Conservation (phyloP, 192 early-diverging fungal genomes). For the Anaeromyces robustus region DNA sequence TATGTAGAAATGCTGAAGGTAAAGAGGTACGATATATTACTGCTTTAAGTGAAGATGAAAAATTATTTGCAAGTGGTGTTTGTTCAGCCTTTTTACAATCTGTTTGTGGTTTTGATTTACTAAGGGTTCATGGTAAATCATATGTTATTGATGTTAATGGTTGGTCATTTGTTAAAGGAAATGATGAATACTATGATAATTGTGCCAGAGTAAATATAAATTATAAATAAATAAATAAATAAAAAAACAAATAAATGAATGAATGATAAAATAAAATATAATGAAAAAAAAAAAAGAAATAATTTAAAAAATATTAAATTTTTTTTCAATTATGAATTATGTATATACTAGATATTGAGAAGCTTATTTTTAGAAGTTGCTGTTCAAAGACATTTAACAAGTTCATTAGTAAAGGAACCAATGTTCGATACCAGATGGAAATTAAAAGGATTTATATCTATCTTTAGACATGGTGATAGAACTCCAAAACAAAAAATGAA, state of each 20-base stretch:
- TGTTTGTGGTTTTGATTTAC: conserved; percentile 87
- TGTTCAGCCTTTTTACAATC: conserved; percentile 76
- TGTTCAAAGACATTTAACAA: background rate
- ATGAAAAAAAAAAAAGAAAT: too few relatives aligned
- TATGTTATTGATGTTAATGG: conserved; percentile 98
- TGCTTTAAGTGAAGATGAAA: conserved; percentile 60
- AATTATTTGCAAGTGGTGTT: conserved; percentile 55
- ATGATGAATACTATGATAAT: conserved; percentile 78
- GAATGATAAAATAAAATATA: too few relatives aligned
- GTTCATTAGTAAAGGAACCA: conserved; percentile 15
- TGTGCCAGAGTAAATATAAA: conserved; percentile 28
- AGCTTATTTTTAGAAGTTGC: background rate
- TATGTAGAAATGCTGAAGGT: conserved; percentile 87
- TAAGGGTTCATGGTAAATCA: conserved; percentile 63
- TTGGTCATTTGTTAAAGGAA: conserved; percentile 98
- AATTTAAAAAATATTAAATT: background rate
- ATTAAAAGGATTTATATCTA: conserved; percentile 82
- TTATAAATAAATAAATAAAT: too few relatives aligned
- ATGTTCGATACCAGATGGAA: conserved; percentile 73
- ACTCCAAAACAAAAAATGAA: conserved; percentile 98
- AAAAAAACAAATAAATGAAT: too few relatives aligned
- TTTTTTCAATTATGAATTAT: background rate
- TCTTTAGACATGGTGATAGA: conserved; percentile 86
- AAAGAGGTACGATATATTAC: conserved; percentile 93
- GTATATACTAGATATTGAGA: background rate